Conservation (phyloP, 2,329 filamentous ascomycete genomes). For the Sporothrix inflata region DNA sequence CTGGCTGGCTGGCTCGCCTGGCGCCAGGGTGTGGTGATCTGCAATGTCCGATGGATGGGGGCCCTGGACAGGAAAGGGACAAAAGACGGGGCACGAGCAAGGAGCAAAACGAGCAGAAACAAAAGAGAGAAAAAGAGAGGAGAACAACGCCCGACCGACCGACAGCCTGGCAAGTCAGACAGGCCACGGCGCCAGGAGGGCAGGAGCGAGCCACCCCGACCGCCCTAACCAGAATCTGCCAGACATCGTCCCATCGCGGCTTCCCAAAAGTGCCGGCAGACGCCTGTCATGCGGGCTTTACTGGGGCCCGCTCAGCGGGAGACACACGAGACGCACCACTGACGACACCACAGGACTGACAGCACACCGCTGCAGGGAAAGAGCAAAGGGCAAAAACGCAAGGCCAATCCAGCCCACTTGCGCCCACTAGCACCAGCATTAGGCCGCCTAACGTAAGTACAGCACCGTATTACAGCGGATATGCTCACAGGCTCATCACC, state of each 20-base stretch:
- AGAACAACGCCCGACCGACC: background rate
- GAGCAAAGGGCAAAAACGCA: background rate
- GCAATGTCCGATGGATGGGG: conserved; percentile 19
- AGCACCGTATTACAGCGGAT: conserved; percentile 11
- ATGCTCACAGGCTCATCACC: background rate
- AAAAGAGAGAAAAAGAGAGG: background rate
- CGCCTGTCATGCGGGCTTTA: conserved; percentile 12
- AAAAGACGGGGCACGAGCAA: background rate
- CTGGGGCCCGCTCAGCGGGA: background rate
- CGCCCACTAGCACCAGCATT: background rate
- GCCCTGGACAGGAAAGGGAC: conserved; percentile 13
- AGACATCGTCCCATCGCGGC: conserved; percentile 20
- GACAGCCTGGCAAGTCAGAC: background rate
- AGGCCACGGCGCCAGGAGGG: conserved; percentile 11
- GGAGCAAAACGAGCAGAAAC: background rate
- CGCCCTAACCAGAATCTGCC: conserved; percentile 25
- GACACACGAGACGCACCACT: background rate
- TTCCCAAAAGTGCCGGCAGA: conserved; percentile 21
- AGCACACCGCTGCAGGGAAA: conserved; percentile 20
- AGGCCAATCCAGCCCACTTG: background rate
- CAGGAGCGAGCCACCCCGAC: conserved; percentile 22
- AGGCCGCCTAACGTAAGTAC: background rate
- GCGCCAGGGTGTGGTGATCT: conserved; percentile 26
- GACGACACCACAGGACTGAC: background rate
- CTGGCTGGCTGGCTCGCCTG: conserved; percentile 9